Evolutionary conservation across 257 asterid genomes (phyloP), one percentile per base, ranked within the genome.

Genomic region (Solanum rostratum): DNA sequence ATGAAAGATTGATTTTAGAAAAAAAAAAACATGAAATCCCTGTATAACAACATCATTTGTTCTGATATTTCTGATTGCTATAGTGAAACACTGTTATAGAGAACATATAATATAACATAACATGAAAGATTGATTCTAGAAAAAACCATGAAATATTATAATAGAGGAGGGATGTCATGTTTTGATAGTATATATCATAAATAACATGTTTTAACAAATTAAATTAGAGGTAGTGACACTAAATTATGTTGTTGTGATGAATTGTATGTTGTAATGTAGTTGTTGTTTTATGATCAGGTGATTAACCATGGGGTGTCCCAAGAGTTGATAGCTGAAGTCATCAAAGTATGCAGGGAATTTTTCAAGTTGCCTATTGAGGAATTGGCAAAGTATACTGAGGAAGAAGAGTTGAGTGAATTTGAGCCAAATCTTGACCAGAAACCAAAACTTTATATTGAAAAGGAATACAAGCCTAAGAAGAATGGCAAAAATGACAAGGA

Each of bases 241-340:
- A n/a, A n/a, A n/a, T 16, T 54, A 54, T 54, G 18, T 18, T 16
- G 22, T 18, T 53, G 60, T 53, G 39, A 45, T 45, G 50, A 33
- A 33, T 45, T n/a, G n/a, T n/a, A n/a, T n/a, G n/a, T n/a, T n/a
- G 53, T 3, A 49, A 49, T 11, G 66, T n/a, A 0, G 15, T 59
- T 55, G 62, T 59, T 41, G 45, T 41, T 41, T 19, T 68, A 68
- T 68, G 16, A 37, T 37, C 37, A 80, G 82, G 55, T 80, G 65
- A 80, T 85, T 59, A 68, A 68, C 27, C 82, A 66, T 10, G 85
- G 87, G 18, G 78, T 80, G 4, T 10, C 87, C 6, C 71, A 81
- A 49, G 81, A 85, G 18, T 57, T 85, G 68, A 80, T 53, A 60
- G n/a, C 6, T 63, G 83, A 79, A 20, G 53, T 46, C 5, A 3